Evolutionary conservation across 768 basidiomycete species (phyloP), one percentile per base, ranked within the genome.

Genomic region (Tephrocybe sp.): DNA sequence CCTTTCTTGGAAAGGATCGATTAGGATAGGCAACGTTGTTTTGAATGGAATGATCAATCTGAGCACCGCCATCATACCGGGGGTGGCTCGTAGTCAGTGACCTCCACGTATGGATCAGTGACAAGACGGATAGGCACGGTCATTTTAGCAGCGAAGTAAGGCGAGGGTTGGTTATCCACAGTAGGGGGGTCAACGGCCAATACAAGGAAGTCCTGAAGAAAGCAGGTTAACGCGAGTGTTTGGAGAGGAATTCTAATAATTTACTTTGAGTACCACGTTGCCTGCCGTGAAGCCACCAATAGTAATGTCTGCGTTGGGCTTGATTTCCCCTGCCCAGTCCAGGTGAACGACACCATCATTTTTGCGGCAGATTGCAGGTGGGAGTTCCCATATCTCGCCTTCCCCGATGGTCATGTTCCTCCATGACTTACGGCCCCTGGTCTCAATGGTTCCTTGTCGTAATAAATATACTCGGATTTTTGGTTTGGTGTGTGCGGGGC

Each of bases 251-350:
- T 15, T 13, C 9, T 19, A 22, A 21, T 22, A 9, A 59, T 67
- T 57, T 47, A 74, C 76, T 62, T 73, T 72, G 37, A 76, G 69
- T 13, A 64, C 53, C 3, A 83, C 62, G 34, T 71, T 69, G 11
- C 62, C 71, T 1, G 74, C 70, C 24, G 47, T 57, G 64, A 86
- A 86, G 8, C 76, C 67, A 22, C 77, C 75, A 36, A 69, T 67
- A 0, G 61, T 64, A 36, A 75, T 62, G 34, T 74, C 66, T n/a
- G 67, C 58, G 11, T 62, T 55, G 37, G 70, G 66, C 23, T 58
- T 59, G 12, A 84, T 52, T 47, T 77, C 73, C 11, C 84, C 85
- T 52, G 79, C 80, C 76, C 83, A 88, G 54, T 86, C 83, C 2
- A 86, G 64, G 53, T 75, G 67, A 27, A 37, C 62, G 64, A 9